Percentiles rank a stretch among this genome's conserved stretches.
phyloP scores from a whole-genome alignment of 2,329 filamentous ascomycete species.

The Verticillium isaacii region DNA sequence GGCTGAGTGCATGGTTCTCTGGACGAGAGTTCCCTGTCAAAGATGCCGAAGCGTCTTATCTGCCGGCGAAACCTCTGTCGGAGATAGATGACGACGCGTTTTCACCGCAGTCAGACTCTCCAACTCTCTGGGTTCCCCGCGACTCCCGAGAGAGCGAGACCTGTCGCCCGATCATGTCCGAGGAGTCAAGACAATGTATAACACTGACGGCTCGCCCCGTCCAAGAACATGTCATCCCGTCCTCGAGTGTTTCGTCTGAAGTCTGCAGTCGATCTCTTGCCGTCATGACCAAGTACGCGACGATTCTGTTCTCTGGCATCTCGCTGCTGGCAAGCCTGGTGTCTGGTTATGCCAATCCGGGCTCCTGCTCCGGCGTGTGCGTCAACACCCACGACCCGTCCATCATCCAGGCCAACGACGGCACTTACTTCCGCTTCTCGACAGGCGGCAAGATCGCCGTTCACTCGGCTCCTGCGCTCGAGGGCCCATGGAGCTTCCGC shows the following conservation, averaged over 20 bases:
- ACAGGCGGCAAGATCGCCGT: slow-evolving; percentile 35
- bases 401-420: slow-evolving; percentile 31
- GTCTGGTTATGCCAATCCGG: slow-evolving; percentile 22
- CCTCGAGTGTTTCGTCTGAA: neutral
- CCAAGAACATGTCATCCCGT: neutral
- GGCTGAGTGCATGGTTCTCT: neutral
- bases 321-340: neutral
- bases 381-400: slow-evolving; percentile 31
- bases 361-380: slow-evolving; percentile 31
- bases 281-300: neutral
- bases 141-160: no score
- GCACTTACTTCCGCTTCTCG: slow-evolving; percentile 37
- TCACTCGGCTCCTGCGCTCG: slow-evolving; percentile 28
- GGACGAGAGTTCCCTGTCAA: neutral
- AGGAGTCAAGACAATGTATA: no score
- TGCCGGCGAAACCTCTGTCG: neutral
- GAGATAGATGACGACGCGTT: neutral
- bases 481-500: slow-evolving; percentile 36
- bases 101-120: no score
- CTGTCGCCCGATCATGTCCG: no score
- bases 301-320: neutral
- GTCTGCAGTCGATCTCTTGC: neutral
- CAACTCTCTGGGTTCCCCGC: no score
- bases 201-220: no score
- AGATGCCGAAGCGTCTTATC: neutral